These are phyloP conservation scores for Russula dissimulans DNA, from an alignment of 768 basidiomycete species.

Conservation along the genomic window DNA sequence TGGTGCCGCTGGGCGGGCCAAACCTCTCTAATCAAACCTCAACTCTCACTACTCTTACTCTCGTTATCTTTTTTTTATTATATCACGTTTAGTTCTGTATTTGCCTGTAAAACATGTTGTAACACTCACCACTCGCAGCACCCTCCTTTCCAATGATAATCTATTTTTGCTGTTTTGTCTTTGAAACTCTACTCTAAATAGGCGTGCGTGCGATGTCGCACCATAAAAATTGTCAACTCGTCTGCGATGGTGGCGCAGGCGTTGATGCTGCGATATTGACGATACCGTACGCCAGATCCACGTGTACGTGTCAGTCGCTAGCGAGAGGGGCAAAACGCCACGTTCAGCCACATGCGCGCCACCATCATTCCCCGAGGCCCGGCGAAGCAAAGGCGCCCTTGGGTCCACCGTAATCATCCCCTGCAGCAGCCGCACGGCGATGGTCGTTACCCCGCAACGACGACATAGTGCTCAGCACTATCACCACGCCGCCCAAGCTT, in stretches of 20 bases:
- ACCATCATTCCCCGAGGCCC: background rate
- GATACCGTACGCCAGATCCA: background rate
- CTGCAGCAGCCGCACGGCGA: background rate
- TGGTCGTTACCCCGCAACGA: background rate
- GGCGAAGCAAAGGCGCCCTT: background rate
- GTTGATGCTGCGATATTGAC: background rate
- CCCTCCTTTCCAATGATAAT: background rate
- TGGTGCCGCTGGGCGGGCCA: slow-evolving; percentile 6
- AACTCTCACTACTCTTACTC: background rate
- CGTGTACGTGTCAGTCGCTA: background rate
- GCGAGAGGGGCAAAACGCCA: background rate
- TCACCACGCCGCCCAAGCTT: background rate
- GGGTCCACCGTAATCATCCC: background rate
- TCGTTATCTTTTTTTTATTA: background rate
- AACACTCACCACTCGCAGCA: background rate
- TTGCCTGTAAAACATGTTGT: background rate
- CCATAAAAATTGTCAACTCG: background rate
- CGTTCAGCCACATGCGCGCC: background rate
- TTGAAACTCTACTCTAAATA: background rate
- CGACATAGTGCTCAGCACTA: background rate
- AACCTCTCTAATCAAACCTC: background rate
- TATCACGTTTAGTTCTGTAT: background rate
- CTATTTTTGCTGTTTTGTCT: background rate
- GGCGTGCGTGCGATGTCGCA: background rate
- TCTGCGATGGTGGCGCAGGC: background rate